Percentiles rank a stretch among this genome's conserved stretches.
phyloP scores from a whole-genome alignment of 75 land plant species.

The Adiantum capillusveneris region DNA sequence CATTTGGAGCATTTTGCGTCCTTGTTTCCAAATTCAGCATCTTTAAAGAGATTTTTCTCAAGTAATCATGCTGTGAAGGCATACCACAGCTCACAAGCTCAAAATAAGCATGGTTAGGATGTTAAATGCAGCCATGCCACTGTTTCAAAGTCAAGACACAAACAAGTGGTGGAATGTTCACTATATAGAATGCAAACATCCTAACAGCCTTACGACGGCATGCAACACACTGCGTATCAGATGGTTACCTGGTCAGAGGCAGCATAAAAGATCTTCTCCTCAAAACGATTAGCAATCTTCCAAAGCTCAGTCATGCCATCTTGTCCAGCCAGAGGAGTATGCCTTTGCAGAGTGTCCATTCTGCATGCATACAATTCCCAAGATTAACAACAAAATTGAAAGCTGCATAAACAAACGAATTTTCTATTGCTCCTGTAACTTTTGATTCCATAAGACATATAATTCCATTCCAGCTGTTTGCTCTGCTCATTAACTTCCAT shows the following conservation, averaged over 20 bases:
- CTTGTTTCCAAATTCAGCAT: conserved; percentile 32
- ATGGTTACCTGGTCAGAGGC: conserved; percentile 24
- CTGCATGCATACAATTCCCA: conserved; percentile 3
- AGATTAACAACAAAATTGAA: background rate
- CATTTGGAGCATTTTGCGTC: background rate
- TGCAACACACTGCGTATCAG: too few relatives aligned
- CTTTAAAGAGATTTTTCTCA: conserved; percentile 32
- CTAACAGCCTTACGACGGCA: too few relatives aligned
- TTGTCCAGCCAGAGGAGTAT: conserved; percentile 15
- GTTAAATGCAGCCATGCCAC: too few relatives aligned
- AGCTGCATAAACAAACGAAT: background rate
- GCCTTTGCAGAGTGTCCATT: conserved; percentile 24
- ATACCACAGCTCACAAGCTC: too few relatives aligned
- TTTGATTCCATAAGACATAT: background rate
- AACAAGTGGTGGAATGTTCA: too few relatives aligned
- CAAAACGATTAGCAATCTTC: conserved; percentile 24
- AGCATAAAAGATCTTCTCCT: conserved; percentile 24
- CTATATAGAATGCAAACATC: too few relatives aligned
- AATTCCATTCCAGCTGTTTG: background rate
- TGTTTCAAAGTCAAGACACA: too few relatives aligned
- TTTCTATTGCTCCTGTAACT: background rate
- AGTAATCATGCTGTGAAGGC: conserved; percentile 29
- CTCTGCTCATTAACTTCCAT: too few relatives aligned
- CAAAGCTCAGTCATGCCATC: conserved; percentile 23
- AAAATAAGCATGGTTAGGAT: too few relatives aligned